Evolutionary conservation across 805 yeast species (phyloP), one percentile per base, ranked within the genome.

Genomic region (Candida sakaeoensis): DNA sequence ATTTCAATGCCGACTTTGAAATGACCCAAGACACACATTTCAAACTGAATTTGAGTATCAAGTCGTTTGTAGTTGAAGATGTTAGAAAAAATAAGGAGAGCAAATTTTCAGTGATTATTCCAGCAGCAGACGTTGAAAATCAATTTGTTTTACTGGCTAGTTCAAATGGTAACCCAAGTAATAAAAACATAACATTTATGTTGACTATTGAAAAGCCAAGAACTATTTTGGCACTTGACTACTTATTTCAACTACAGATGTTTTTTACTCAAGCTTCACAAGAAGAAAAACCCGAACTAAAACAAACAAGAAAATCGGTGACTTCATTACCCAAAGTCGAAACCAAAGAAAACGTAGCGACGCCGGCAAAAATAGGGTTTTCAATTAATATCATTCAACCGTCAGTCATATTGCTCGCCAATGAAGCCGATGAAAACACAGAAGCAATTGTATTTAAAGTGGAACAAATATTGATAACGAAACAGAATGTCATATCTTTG

Each of bases 361-460:
- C 27, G 2, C 29, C 49, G 1, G 25, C 53, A 23, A 51, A 54
- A 22, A 33, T 78, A 17, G 80, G 79, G 0, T 76, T 74, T 45
- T 73, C 85, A 1, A 54, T 91, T 26, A 88, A 85, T 52, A 61
- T 93, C 29, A 79, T 80, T 5, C 82, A 87, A 40, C 80, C 91
- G 0, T 86, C 95, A 0, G 68, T 91, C 14, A 78, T 87, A 14
- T 61, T 93, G 22, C 61, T 93, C 31, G 95, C 96, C 0, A 85
- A 91, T 55, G 86, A 96, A 0, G 72, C 82, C 1, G 67, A 72
- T 6, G 55, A 61, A 2, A 72, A 80, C 44, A 78, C 95, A 0
- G 95, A 90, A 51, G 98, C 98, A 0, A 75, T 91, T 44, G 96
- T 91, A 2, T 83, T 93, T 65, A 85, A 86, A 52, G 79, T 89